These are phyloP conservation scores for Candida yuanshanica DNA, from an alignment of 805 yeast genomes.

Conservation along the genomic window DNA sequence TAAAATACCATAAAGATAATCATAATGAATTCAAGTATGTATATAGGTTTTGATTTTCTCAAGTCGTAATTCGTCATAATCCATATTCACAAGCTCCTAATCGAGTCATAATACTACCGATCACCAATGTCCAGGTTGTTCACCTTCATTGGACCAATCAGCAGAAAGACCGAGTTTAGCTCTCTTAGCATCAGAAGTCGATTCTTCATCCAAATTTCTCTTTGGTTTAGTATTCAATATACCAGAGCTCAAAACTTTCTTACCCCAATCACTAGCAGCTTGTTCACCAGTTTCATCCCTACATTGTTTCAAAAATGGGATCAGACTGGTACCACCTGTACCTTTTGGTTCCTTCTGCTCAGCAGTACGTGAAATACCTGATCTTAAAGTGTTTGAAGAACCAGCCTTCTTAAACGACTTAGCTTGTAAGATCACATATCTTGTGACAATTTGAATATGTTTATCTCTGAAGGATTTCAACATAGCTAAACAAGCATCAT, in stretches of 20 bases:
- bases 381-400: conserved; percentile 51
- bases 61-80: too few species aligned
- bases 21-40: too few species aligned
- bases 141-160: conserved; percentile 24
- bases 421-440: conserved; percentile 81
- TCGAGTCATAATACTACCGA: too few species aligned
- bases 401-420: conserved; percentile 48
- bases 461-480: conserved; percentile 84
- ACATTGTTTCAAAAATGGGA: conserved; percentile 91
- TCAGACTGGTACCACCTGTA: conserved; percentile 89
- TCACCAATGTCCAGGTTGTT: conserved; percentile 30
- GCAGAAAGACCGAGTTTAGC: conserved; percentile 29
- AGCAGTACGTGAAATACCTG: conserved; percentile 50
- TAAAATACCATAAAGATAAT: too few species aligned
- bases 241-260: conserved; percentile 57
- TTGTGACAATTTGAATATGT: conserved; percentile 87
- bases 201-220: conserved; percentile 4
- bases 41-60: too few species aligned
- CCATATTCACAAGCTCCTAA: too few species aligned
- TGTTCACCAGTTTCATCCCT: conserved; percentile 93
- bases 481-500: conserved; percentile 88
- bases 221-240: conserved; percentile 24
- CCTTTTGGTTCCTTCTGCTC: conserved; percentile 61
- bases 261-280: conserved; percentile 93
- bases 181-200: conserved; percentile 17